Percentiles rank a stretch among this genome's conserved stretches.
phyloP scores from a whole-genome alignment of 2,329 filamentous ascomycete species.

The Sphaerulina musiva region DNA sequence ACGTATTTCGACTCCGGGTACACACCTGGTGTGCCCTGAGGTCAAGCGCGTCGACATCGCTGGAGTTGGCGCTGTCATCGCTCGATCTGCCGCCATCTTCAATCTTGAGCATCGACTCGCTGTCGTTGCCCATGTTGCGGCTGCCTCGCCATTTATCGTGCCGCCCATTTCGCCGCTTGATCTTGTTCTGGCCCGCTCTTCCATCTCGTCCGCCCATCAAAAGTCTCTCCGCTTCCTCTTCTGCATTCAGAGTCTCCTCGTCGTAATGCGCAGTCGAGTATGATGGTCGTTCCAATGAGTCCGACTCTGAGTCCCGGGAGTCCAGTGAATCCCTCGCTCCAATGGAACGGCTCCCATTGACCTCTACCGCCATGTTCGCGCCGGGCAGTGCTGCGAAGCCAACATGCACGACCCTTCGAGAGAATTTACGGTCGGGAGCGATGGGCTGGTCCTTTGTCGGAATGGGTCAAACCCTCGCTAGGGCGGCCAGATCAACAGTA shows the following conservation, averaged over 20 bases:
- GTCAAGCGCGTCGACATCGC: slow-evolving; percentile 46
- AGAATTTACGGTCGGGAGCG: not conserved
- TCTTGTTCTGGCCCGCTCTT: slow-evolving; percentile 10
- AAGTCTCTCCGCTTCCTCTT: slow-evolving; percentile 43
- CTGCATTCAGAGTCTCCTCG: slow-evolving; percentile 39
- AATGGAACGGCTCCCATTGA: not conserved
- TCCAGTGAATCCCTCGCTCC: not conserved
- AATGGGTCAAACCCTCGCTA: too few relatives aligned
- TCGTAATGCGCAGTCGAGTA: slow-evolving; percentile 25
- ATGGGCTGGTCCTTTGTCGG: too few relatives aligned
- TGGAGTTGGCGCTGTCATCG: slow-evolving; percentile 32
- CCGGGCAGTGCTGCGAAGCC: too few relatives aligned
- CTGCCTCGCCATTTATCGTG: slow-evolving; percentile 41
- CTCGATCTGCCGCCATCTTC: slow-evolving; percentile 60
- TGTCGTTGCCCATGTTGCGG: slow-evolving; percentile 54
- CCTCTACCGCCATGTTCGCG: not conserved
- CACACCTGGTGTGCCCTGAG: slow-evolving; percentile 29
- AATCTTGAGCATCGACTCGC: slow-evolving; percentile 81
- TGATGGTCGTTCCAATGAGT: not conserved
- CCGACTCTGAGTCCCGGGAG: slow-evolving; percentile 7
- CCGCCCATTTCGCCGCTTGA: slow-evolving; percentile 23
- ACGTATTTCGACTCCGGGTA: not conserved
- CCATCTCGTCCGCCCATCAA: slow-evolving; percentile 29
- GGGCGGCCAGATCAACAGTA: too few relatives aligned
- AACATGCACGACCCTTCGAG: too few relatives aligned